Evolutionary conservation across 192 early-diverging fungal genomes (phyloP), one percentile per base, ranked within the genome.

Genomic region (Phycomyces nitens): DNA sequence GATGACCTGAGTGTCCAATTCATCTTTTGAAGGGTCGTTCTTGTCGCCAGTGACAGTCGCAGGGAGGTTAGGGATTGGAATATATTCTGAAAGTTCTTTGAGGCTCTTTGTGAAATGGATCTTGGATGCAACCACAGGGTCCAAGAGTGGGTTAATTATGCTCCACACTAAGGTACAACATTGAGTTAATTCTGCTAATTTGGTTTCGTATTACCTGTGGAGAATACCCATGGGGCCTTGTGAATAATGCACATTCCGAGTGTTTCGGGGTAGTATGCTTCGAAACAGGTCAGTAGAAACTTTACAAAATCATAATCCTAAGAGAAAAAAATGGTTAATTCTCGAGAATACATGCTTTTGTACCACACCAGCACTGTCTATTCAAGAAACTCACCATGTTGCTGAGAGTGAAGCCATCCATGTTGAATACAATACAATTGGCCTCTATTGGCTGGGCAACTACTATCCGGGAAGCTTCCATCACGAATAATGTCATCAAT

Each of bases 71-170:
- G 79, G 74, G 5, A 71, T 71, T 12, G 78, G 78, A 55, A 96
- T 86, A 42, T 80, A 87, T 16, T 83, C 66, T 15, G 70, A 68
- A 27, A 94, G 58, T 23, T 92, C 88, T 10, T 88, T 79, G 10
- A 79, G 49, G 21, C 61, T 73, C 9, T 84, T 80, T 8, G 86
- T 83, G 64, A 97, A 96, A 26, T 84, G 77, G 57, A 97, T 85
- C 71, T 97, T 97, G 52, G 80, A 75, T 27, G 88, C 93, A 7
- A 97, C 94, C n/a, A 96, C 90, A 29, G 94, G 92, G 66, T 97
- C 94, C 21, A 97, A 79, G 64, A 93, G 72, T 38, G 91, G 90
- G 21, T 83, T 78, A 60, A 96, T 88, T 38, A 95, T 68, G 47
- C 82, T 88, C 94, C 94, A 97, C 51, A 92, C 73, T 61, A 59